These are phyloP conservation scores for Clitopilus passeckerianus DNA, from an alignment of 768 basidiomycete species.

Conservation along the genomic window DNA sequence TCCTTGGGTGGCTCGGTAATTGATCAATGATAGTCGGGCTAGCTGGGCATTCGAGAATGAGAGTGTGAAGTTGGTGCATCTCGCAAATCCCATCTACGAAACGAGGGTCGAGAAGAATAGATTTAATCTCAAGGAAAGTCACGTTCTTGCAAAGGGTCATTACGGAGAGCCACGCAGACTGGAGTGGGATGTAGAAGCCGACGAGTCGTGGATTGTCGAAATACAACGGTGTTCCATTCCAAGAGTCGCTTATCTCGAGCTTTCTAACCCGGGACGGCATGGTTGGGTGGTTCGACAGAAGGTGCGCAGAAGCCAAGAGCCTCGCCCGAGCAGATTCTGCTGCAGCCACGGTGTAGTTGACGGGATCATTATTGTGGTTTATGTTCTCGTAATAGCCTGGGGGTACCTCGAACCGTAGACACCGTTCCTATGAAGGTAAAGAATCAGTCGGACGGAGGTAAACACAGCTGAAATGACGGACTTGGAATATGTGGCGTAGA, in stretches of 20 bases:
- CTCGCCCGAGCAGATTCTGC: background rate
- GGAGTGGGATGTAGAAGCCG: background rate
- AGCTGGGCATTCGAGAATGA: background rate
- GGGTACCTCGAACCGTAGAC: background rate
- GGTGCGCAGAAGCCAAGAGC: background rate
- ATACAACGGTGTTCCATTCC: background rate
- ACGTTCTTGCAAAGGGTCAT: background rate
- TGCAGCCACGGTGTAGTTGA: background rate
- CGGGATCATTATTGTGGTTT: background rate
- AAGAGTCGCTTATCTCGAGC: background rate
- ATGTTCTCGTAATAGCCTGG: background rate
- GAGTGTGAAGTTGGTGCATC: background rate
- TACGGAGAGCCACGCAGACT: background rate
- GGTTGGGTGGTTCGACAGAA: background rate
- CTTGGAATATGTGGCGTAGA: background rate
- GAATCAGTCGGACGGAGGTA: background rate
- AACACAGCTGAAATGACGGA: background rate
- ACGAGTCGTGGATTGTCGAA: background rate
- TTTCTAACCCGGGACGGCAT: background rate
- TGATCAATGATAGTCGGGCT: background rate
- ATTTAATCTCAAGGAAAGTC: background rate
- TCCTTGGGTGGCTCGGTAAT: background rate
- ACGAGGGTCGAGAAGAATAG: background rate
- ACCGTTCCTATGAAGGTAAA: background rate
- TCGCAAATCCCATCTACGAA: background rate